Evolutionary conservation across 768 basidiomycete genomes (phyloP).

Genomic region (Fomitopsis serialis): DNA sequence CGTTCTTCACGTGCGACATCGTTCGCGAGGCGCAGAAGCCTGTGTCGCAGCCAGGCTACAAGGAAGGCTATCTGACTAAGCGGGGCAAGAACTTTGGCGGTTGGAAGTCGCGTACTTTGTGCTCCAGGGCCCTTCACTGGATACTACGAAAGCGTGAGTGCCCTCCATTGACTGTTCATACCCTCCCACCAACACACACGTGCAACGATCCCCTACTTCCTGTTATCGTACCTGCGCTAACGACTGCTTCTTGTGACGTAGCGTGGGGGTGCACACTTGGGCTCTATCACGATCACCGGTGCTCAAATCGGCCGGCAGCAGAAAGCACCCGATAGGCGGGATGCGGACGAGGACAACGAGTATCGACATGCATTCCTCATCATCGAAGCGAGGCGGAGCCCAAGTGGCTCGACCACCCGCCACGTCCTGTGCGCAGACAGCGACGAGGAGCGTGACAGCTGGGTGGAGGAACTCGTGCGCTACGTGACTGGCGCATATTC

Average conservation of each 20-base stretch:
- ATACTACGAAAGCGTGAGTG: constrained; percentile 96
- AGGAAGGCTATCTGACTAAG: constrained; percentile 95
- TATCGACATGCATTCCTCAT: constrained; percentile 97
- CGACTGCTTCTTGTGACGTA: constrained; percentile 25
- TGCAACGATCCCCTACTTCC: background rate
- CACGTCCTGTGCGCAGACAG: constrained; percentile 97
- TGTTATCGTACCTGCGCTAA: constrained; percentile 4
- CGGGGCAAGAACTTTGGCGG: constrained; percentile 97
- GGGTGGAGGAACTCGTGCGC: constrained; percentile 91
- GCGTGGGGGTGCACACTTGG: constrained; percentile 90
- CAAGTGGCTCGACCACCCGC: constrained; percentile 63
- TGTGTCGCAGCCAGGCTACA: constrained; percentile 77
- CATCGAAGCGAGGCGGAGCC: constrained; percentile 78
- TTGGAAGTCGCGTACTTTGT: constrained; percentile 98
- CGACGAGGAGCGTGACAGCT: constrained; percentile 86
- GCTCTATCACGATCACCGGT: constrained; percentile 84
- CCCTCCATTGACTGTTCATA: constrained; percentile 4
- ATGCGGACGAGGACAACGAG: constrained; percentile 81
- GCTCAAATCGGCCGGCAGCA: constrained; percentile 97
- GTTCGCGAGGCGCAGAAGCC: constrained; percentile 72
- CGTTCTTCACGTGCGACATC: constrained; percentile 89
- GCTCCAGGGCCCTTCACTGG: constrained; percentile 81
- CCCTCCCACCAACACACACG: background rate
- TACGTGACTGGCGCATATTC: constrained; percentile 81
- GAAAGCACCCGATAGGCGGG: constrained; percentile 44